Evolutionary conservation across 768 basidiomycete species (phyloP).

Genomic region (Xerocomus potaroensis): DNA sequence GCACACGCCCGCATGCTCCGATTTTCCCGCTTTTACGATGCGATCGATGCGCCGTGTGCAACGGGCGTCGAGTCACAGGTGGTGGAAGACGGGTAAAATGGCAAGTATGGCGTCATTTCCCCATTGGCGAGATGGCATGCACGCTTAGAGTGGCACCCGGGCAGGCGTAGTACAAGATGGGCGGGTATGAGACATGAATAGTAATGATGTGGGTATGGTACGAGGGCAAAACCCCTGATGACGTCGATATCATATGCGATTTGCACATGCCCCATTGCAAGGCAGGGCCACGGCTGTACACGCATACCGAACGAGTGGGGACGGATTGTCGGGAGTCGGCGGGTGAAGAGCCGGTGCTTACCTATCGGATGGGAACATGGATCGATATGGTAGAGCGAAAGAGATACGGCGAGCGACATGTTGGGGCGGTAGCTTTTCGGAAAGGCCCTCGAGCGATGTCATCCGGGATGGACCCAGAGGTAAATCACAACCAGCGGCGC

Average conservation of each 20-base stretch:
- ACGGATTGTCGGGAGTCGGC: not conserved
- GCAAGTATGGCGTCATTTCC: not conserved
- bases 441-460: not conserved
- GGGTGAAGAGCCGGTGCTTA: conserved; percentile 4
- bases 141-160: not conserved
- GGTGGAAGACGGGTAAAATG: not conserved
- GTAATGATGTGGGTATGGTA: not conserved
- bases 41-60: not conserved
- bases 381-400: conserved; percentile 5
- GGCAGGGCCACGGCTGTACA: not conserved
- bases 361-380: conserved; percentile 5
- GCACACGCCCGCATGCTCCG: not conserved
- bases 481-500: conserved; percentile 17
- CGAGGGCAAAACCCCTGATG: not conserved
- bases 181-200: too few relatives aligned
- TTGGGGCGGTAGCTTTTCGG: conserved; percentile 2
- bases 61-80: not conserved
- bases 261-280: not conserved
- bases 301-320: not conserved
- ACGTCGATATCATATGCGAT: not conserved
- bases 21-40: not conserved
- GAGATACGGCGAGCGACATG: not conserved
- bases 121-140: not conserved
- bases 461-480: conserved; percentile 12
- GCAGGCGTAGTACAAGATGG: not conserved